A percentile compares a stretch with the other conserved stretches of the same genome.
phyloP scores from a whole-genome alignment of 129 eudicot genomes.

The Sambucus nigra region DNA sequence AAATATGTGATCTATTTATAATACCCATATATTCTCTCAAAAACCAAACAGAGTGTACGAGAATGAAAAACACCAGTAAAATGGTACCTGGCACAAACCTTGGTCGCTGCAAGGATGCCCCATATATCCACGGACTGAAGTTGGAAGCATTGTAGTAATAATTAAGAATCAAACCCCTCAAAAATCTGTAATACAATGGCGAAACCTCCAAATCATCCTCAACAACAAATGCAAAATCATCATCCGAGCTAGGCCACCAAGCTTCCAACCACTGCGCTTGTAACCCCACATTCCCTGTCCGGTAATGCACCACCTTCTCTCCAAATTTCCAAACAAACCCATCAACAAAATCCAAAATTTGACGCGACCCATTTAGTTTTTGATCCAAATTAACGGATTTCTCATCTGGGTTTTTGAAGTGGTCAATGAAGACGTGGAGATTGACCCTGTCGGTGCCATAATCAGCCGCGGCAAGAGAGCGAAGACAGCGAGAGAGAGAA shows the following conservation, averaged over 20 bases:
- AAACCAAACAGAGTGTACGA: no score
- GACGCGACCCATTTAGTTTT: constrained; percentile 37
- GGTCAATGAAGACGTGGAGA: constrained; percentile 73
- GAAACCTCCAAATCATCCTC: constrained; percentile 94
- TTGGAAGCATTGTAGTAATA: constrained; percentile 67
- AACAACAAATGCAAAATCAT: constrained; percentile 87
- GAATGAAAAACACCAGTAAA: not conserved
- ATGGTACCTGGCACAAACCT: constrained; percentile 91
- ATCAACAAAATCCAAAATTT: constrained; percentile 75
- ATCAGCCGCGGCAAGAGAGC: constrained; percentile 59
- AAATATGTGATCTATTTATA: constrained; percentile 1
- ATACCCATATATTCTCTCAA: no score
- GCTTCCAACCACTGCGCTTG: constrained; percentile 97
- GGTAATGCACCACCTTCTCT: constrained; percentile 76
- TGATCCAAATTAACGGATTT: constrained; percentile 30
- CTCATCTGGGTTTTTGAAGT: constrained; percentile 37
- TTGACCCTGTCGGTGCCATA: constrained; percentile 49
- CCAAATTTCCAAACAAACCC: constrained; percentile 72
- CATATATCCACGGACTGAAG: constrained; percentile 70
- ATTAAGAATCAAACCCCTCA: constrained; percentile 50
- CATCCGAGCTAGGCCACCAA: constrained; percentile 83
- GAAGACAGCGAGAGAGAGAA: constrained; percentile 77
- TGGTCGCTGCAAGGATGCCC: constrained; percentile 89
- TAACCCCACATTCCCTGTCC: constrained; percentile 71
- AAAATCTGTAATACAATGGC: constrained; percentile 58